Evolutionary conservation across 1,284 basidiomycete species (phyloP).

Genomic region (Sparassis latifolia): DNA sequence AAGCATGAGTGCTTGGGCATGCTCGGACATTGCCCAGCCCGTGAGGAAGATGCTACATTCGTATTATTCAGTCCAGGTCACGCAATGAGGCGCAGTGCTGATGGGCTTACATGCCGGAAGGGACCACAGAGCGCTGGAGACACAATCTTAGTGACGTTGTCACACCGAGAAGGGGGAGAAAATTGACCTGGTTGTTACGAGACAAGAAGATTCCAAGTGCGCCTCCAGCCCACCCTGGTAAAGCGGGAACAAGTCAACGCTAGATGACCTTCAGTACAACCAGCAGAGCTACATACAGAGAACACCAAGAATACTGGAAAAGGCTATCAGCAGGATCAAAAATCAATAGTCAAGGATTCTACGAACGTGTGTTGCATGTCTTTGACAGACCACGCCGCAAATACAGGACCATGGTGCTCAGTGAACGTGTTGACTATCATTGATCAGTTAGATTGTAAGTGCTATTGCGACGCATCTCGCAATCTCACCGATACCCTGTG

Average conservation of each 20-base stretch:
- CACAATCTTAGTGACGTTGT: background rate
- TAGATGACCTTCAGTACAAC: background rate
- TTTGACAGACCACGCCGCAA: slow-evolving; percentile 70
- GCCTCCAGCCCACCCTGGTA: slow-evolving; percentile 87
- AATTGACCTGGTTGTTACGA: slow-evolving; percentile 64
- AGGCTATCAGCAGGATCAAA: background rate
- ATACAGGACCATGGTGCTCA: slow-evolving; percentile 68
- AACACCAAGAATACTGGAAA: slow-evolving; percentile 33
- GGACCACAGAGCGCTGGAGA: slow-evolving; percentile 69
- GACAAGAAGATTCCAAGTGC: slow-evolving; percentile 83
- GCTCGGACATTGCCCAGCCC: slow-evolving; percentile 93
- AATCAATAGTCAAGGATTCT: background rate
- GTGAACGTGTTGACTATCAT: slow-evolving; percentile 85
- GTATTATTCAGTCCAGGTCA: slow-evolving; percentile 4
- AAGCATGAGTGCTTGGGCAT: slow-evolving; percentile 80
- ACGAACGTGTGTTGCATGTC: slow-evolving; percentile 91
- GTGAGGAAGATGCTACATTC: slow-evolving; percentile 72
- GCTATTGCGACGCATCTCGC: background rate
- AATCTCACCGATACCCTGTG: slow-evolving; percentile 52
- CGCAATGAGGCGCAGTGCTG: slow-evolving; percentile 1
- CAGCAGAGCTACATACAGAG: slow-evolving; percentile 26
- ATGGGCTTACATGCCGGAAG: slow-evolving; percentile 67
- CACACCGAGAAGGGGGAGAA: background rate
- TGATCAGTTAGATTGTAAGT: slow-evolving; percentile 9
- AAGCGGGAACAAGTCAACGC: background rate